Evolutionary conservation across 768 basidiomycete species (phyloP).

Genomic region (Amanita fuliginea): DNA sequence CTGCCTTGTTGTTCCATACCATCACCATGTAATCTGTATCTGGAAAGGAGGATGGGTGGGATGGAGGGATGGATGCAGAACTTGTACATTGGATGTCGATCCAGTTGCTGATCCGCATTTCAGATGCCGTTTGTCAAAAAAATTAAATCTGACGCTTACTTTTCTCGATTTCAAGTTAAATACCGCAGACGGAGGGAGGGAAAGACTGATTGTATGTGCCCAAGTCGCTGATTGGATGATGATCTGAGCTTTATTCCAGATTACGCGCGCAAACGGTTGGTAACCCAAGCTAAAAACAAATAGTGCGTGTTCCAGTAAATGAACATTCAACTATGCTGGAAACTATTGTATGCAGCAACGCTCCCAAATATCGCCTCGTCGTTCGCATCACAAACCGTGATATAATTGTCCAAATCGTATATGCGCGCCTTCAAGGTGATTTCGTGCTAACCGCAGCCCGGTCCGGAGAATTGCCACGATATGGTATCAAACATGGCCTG

Average conservation of each 20-base stretch:
- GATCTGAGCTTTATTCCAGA: constrained; percentile 34
- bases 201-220: constrained; percentile 85
- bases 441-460: constrained; percentile 82
- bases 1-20: not conserved
- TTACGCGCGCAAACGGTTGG: constrained; percentile 95
- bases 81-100: constrained; percentile 21
- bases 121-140: constrained; percentile 97
- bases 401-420: constrained; percentile 90
- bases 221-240: not conserved
- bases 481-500: constrained; percentile 96
- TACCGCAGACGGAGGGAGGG: constrained; percentile 96
- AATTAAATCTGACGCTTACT: constrained; percentile 94
- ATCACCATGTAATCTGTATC: not conserved
- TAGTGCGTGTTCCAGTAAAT: constrained; percentile 42
- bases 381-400: constrained; percentile 99
- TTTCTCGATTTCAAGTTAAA: constrained; percentile 97
- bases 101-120: constrained; percentile 2
- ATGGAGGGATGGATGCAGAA: constrained; percentile 18
- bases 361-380: constrained; percentile 96
- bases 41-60: not conserved
- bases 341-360: constrained; percentile 48
- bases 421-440: constrained; percentile 96
- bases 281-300: constrained; percentile 99
- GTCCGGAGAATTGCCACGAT: constrained; percentile 86
- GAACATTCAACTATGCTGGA: not conserved